phyloP scores from a whole-genome alignment of 1,284 basidiomycete genomes.

The Boletus mariae region DNA sequence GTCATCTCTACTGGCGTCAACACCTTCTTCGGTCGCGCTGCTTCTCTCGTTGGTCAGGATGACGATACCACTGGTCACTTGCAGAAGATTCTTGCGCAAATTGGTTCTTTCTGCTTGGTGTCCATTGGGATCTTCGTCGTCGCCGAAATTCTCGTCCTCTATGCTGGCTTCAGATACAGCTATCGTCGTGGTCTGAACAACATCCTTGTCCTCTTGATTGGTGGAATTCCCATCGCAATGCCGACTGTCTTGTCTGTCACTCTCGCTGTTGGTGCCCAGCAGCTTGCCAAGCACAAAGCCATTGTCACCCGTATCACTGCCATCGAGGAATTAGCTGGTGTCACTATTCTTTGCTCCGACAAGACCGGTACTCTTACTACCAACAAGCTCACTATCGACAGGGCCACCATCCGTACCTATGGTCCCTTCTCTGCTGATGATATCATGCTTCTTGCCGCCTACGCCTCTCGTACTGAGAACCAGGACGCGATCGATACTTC shows the following conservation, averaged over 20 bases:
- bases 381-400: conserved; percentile 99
- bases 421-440: conserved; percentile 86
- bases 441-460: conserved; percentile 90
- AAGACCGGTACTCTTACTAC: conserved; percentile 97
- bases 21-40: conserved; percentile 95
- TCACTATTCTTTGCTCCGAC: conserved; percentile 96
- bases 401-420: conserved; percentile 89
- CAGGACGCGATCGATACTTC: conserved; percentile 95
- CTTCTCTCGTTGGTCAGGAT: conserved; percentile 92
- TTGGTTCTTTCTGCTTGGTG: conserved; percentile 93
- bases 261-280: conserved; percentile 95
- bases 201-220: conserved; percentile 95
- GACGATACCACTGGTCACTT: conserved; percentile 96
- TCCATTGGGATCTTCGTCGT: conserved; percentile 92
- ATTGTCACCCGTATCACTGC: conserved; percentile 98
- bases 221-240: conserved; percentile 99
- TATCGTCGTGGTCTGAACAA: conserved; percentile 96
- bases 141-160: conserved; percentile 86
- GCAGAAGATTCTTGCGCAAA: conserved; percentile 95
- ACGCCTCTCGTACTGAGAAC: conserved; percentile 97
- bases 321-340: conserved; percentile 95
- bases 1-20: conserved; percentile 96
- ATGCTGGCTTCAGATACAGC: conserved; percentile 81
- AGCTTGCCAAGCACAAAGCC: conserved; percentile 97
- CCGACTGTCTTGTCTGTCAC: conserved; percentile 95